Percentiles rank a stretch among this genome's conserved stretches.
phyloP scores from a whole-genome alignment of 208 protist species.

The Blechomonas ayalai region DNA sequence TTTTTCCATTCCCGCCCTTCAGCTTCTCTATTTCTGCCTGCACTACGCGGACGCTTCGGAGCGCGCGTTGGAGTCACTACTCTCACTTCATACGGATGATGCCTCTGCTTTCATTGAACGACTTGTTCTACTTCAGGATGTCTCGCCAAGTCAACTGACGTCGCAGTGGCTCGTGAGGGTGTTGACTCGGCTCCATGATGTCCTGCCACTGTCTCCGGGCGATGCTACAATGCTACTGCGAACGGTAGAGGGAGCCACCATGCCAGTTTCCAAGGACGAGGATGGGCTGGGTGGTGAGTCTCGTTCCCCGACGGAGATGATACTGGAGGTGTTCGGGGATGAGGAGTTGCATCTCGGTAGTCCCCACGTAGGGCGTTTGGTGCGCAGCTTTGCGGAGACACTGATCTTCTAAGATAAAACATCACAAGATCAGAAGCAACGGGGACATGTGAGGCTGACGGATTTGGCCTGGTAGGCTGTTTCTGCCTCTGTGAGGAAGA shows the following conservation, averaged over 20 bases:
- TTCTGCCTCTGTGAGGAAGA: too few species aligned
- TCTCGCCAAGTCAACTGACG: constrained; percentile 32
- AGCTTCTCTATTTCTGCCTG: constrained; percentile 6
- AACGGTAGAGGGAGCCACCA: constrained; percentile 13
- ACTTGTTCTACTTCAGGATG: constrained; percentile 33
- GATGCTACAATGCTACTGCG: constrained; percentile 29
- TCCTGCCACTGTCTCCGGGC: constrained; percentile 8
- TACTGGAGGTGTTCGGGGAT: constrained; percentile 63
- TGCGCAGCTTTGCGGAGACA: constrained; percentile 30
- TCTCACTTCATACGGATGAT: constrained; percentile 4
- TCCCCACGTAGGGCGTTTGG: constrained; percentile 36
- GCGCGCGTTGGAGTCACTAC: neutral
- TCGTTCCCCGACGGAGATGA: constrained; percentile 33
- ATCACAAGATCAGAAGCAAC: too few species aligned
- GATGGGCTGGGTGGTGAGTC: constrained; percentile 12
- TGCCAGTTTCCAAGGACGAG: neutral
- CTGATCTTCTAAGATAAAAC: too few species aligned
- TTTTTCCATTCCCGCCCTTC: constrained; percentile 9
- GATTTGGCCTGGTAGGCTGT: too few species aligned
- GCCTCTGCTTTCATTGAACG: constrained; percentile 10
- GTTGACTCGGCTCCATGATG: constrained; percentile 5
- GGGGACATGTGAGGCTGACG: too few species aligned
- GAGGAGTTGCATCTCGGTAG: constrained; percentile 14
- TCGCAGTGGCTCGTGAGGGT: constrained; percentile 14
- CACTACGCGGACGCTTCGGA: neutral